These are phyloP conservation scores for Phytomonas sp. DNA, from an alignment of 208 protist genomes.

Conservation along the genomic window DNA sequence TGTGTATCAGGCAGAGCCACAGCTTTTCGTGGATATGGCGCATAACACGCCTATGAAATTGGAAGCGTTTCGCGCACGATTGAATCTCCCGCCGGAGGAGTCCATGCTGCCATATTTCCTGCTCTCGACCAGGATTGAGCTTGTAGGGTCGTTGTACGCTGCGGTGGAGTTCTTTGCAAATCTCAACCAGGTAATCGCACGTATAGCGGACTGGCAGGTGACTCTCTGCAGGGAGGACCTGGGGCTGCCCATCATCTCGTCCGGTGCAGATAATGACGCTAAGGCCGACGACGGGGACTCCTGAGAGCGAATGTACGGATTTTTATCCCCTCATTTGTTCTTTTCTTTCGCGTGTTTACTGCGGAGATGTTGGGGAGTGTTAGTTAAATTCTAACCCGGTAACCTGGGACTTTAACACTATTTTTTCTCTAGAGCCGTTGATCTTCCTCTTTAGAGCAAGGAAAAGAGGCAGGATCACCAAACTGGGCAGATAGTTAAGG, in stretches of 20 bases:
- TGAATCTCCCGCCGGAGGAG: slow-evolving; percentile 13
- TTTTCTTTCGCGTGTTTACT: background rate
- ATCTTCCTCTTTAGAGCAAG: background rate
- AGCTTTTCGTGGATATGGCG: slow-evolving; percentile 34
- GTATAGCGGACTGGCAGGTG: slow-evolving; percentile 55
- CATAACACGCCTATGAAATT: slow-evolving; percentile 23
- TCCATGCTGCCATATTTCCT: slow-evolving; percentile 40
- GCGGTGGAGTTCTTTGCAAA: slow-evolving; percentile 41
- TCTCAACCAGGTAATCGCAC: slow-evolving; percentile 49
- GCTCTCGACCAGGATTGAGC: slow-evolving; percentile 25
- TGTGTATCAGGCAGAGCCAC: slow-evolving; percentile 30
- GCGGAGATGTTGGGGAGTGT: background rate
- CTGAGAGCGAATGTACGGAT: background rate
- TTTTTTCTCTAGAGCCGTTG: background rate
- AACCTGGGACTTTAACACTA: background rate
- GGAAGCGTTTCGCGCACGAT: slow-evolving; percentile 26
- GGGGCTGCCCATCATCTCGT: slow-evolving; percentile 29
- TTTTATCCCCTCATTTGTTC: background rate
- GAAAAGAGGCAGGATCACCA: background rate
- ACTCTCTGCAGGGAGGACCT: slow-evolving; percentile 51
- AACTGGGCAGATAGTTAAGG: background rate
- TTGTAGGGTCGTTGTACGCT: slow-evolving; percentile 37
- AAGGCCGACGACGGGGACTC: slow-evolving; percentile 10
- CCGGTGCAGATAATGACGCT: slow-evolving; percentile 8
- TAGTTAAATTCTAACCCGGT: background rate